Base-by-base conservation (phyloP, 208 protist genomes). In the Crithidia bombi region DNA sequence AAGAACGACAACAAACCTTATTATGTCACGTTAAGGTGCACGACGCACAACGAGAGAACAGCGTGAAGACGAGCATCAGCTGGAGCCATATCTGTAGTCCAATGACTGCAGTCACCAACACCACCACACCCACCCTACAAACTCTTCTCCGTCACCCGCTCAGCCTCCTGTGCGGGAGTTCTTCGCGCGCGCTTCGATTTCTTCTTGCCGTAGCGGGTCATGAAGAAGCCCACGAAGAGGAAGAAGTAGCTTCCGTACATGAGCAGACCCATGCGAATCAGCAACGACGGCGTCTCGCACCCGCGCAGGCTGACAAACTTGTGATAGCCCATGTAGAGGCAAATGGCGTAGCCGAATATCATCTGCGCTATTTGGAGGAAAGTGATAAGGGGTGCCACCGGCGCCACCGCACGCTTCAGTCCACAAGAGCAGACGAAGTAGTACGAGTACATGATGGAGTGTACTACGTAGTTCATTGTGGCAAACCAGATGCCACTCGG, bases 361-460 rank as follows among this genome's bases (percentile, higher is more conserved):
- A 98, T 97, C 68, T 97, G 95, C 10, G 81, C 49, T 12, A 92
- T 76, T 67, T 91, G 86, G 28, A 89, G 38, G 17, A 58, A 58
- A 23, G 90, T 92, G 44, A 92, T 86, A 43, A 92, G 54, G 30
- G 79, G 84, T 12, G 87, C 81, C 38, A 82, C 52, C 2, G 81
- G 73, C 61, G 80, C 72, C 46, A 84, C 63, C 10, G 78, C 46
- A 11, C 68, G 35, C 62, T 75, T 73, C 46, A 78, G 33, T 10
- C 83, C 78, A 38, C 73, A 85, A 1, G 82, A 86, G 51, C 71
- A 80, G 21, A 89, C 6, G 36, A 86, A 87, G 76, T 96, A 97
- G 70, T 97, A 97, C 1, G 71, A 75, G 66, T 97, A 97, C 93
- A 97, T 97, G 79, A 97, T 73, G 14, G 86, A 75, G 71, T 98